Base-by-base conservation (phyloP, 2,329 filamentous ascomycete genomes). In the Neoascochyta sp. region DNA sequence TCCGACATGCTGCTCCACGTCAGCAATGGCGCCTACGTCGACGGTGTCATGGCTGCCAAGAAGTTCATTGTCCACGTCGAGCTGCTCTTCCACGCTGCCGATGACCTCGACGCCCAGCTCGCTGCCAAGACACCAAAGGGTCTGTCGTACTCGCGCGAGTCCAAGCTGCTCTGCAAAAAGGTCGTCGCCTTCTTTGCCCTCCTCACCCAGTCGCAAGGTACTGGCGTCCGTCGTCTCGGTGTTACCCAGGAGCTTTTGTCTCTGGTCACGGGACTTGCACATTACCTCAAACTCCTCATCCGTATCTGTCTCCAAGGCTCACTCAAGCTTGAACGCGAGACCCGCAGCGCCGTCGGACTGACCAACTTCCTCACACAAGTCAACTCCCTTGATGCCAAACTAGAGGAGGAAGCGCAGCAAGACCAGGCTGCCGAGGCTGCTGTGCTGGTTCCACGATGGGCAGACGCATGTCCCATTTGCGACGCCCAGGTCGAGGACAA, bases 111-210 rank as follows among this genome's bases (percentile, higher is more conserved):
- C 51, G 70, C 71, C 7, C 76, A 81, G 29, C 81, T 95, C 62
- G 70, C 76, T 34, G 66, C 69, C 12, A 68, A 81, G 24, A 81
- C 80, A 11, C 76, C 86, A 49, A 93, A 92, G 73, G 83, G 85
- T 41, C 74, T 98, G 39, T 86, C 88, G 7, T 98, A 96, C 59
- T 84, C 85, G 11, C 81, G 92, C 52, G 92, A 98, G 68, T 86
- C 92, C n/a, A 98, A 98, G 65, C 74, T 98, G 28, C 77, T 98
- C n/a, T 98, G 92, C 72, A 98, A 98, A 66, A 98, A 98, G 65
- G 94, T 98, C 32, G 92, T 98, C 5, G 86, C 90, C 15, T 98
- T 98, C 70, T 98, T 98, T 62, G 88, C 88, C 9, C 71, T 98
- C 11, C 73, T 98, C 7, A 94, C 90, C 5, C 95, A 95, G 62